A percentile compares a stretch with the other conserved stretches of the same genome.
These are phyloP conservation scores for Ganoderma resinaceum DNA, from an alignment of 1,284 basidiomycete species.

Conservation along the genomic window DNA sequence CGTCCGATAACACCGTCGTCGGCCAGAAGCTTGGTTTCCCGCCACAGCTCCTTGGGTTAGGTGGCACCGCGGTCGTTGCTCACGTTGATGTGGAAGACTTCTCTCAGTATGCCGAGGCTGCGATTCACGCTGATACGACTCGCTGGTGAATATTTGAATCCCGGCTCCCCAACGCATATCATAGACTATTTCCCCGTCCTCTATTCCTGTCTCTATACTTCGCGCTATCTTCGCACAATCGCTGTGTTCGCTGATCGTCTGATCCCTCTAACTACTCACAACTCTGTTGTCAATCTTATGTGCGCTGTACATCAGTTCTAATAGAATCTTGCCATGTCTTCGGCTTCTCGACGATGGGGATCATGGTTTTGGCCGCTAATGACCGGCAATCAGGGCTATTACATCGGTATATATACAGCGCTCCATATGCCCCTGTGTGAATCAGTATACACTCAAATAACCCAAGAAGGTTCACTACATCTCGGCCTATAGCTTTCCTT, in stretches of 20 bases:
- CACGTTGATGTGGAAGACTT: conserved; percentile 37
- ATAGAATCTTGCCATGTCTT: neutral
- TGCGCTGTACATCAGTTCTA: neutral
- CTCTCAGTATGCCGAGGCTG: conserved; percentile 35
- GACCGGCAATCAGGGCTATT: neutral
- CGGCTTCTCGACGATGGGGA: neutral
- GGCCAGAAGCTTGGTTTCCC: conserved; percentile 32
- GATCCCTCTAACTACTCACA: neutral
- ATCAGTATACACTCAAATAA: neutral
- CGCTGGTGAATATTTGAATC: conserved; percentile 39
- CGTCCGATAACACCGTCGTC: conserved; percentile 32
- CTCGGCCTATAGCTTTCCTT: conserved; percentile 16
- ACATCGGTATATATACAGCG: neutral
- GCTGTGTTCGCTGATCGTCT: conserved; percentile 2
- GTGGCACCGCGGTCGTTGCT: conserved; percentile 32
- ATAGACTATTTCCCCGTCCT: neutral
- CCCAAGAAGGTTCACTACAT: neutral
- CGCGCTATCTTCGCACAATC: conserved; percentile 10
- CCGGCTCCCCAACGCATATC: neutral
- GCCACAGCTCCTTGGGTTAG: conserved; percentile 31
- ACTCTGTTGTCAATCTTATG: neutral
- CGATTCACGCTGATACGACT: conserved; percentile 32
- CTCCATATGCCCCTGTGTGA: neutral
- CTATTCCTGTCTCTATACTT: conserved; percentile 5
- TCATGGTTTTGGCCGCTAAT: too few species aligned